A percentile compares a stretch with the other conserved stretches of the same genome.
Evolutionary conservation across 192 early-diverging fungal genomes (phyloP).

Genomic region (Anaeromyces robustus): DNA sequence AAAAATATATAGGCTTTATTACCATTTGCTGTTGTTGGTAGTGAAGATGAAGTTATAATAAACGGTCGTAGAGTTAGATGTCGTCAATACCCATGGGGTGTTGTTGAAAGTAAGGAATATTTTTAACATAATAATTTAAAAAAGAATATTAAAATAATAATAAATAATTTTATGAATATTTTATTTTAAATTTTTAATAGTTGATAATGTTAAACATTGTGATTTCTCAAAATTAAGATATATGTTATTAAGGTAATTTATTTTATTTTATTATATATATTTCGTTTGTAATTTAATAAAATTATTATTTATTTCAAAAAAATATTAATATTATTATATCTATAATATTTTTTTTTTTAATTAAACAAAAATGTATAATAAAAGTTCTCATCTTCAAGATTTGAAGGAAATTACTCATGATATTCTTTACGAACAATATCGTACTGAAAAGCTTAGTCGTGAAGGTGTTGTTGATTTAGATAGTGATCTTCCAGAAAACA

Average conservation of each 20-base stretch:
- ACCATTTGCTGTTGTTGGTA: slow-evolving; percentile 41
- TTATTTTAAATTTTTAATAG: slow-evolving; percentile 3
- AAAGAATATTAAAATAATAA: background rate
- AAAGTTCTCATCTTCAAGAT: slow-evolving; percentile 69
- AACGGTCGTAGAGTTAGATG: slow-evolving; percentile 36
- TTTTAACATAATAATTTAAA: background rate
- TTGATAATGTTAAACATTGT: slow-evolving; percentile 46
- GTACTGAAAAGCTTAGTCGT: slow-evolving; percentile 29
- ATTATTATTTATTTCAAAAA: slow-evolving; percentile 1
- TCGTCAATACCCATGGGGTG: slow-evolving; percentile 49
- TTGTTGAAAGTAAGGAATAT: slow-evolving; percentile 16
- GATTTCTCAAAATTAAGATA: slow-evolving; percentile 47
- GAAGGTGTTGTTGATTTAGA: slow-evolving; percentile 7
- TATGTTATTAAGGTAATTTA: slow-evolving; percentile 21
- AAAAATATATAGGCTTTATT: slow-evolving; percentile 24
- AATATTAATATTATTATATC: no score
- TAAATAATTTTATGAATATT: background rate
- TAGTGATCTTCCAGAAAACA: background rate
- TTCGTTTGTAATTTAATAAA: background rate
- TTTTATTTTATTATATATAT: background rate
- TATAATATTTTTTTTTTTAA: background rate
- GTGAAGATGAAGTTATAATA: slow-evolving; percentile 36
- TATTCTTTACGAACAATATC: slow-evolving; percentile 42
- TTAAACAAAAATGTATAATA: background rate
- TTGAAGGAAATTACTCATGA: slow-evolving; percentile 52